Percentiles rank a stretch among this genome's conserved stretches.
phyloP scores from a whole-genome alignment of 108 stramenopile species.

The Licmophora abbreviata region DNA sequence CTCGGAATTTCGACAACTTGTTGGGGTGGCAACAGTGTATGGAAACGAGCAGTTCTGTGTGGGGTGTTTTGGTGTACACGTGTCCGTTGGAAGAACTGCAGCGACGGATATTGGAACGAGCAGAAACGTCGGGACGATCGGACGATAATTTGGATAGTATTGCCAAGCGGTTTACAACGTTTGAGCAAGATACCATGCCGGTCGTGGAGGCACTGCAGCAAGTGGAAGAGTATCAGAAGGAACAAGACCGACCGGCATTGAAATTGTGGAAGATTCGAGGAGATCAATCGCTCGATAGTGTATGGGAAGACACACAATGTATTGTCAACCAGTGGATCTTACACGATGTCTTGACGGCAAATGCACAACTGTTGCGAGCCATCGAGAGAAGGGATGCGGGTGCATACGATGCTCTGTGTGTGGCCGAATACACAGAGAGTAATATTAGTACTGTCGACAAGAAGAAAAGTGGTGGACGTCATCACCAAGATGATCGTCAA shows the following conservation, averaged over 20 bases:
- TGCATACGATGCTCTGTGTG: constrained; percentile 25
- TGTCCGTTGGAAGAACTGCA: constrained; percentile 84
- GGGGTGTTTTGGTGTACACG: constrained; percentile 79
- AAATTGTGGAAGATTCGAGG: constrained; percentile 51
- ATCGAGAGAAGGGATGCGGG: constrained; percentile 29
- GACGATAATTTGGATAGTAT: constrained; percentile 91
- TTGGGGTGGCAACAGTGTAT: constrained; percentile 72
- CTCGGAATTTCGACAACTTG: constrained; percentile 90
- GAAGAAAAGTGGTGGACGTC: constrained; percentile 2
- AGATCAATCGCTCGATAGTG: constrained; percentile 57
- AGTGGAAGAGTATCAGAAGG: constrained; percentile 20
- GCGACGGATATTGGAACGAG: constrained; percentile 71
- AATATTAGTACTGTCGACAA: no score
- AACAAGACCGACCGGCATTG: constrained; percentile 19
- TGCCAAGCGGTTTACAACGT: constrained; percentile 83
- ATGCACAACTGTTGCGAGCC: constrained; percentile 36
- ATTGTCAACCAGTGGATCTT: constrained; percentile 52
- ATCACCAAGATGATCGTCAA: no score
- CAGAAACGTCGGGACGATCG: constrained; percentile 81
- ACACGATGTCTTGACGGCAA: constrained; percentile 68
- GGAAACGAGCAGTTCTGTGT: constrained; percentile 22
- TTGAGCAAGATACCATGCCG: constrained; percentile 71
- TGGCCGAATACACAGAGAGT: constrained; percentile 22
- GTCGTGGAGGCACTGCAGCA: constrained; percentile 53
- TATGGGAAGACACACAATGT: constrained; percentile 59